Percentiles rank a stretch among this genome's conserved stretches.
Evolutionary conservation across 2,329 filamentous ascomycete species (phyloP).

Genomic region (Trichoderma koningii): DNA sequence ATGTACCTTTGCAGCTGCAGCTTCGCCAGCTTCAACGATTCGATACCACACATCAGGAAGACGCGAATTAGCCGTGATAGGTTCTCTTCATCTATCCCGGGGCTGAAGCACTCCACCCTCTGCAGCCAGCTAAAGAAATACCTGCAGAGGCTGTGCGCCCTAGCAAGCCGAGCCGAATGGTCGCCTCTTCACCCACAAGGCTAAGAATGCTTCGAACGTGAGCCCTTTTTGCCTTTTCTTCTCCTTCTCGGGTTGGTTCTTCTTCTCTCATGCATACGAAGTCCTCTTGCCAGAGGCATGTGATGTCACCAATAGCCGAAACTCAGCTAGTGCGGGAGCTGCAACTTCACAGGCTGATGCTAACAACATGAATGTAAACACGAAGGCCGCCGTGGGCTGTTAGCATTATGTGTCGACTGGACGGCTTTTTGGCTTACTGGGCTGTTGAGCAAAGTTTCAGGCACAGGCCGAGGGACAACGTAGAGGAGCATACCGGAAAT

Average conservation of each 20-base stretch:
- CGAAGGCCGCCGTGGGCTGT: not conserved
- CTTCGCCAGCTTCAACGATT: not conserved
- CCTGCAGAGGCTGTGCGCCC: slow-evolving; percentile 22
- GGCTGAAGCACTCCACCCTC: not conserved
- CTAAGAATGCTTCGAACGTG: not conserved
- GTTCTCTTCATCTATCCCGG: not conserved
- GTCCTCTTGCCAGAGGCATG: not conserved
- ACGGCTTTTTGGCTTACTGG: not conserved
- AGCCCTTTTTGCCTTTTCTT: not conserved
- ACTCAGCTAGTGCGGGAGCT: not conserved
- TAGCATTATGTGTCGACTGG: not conserved
- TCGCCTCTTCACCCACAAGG: not conserved
- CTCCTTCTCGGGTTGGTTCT: not conserved
- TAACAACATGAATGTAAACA: not conserved
- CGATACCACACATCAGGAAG: not conserved
- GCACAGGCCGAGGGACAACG: slow-evolving; percentile 23
- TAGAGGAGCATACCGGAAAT: slow-evolving; percentile 3
- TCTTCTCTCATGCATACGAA: not conserved
- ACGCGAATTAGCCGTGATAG: not conserved
- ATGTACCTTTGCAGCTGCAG: not conserved
- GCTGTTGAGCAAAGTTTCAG: slow-evolving; percentile 20
- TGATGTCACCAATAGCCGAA: not conserved
- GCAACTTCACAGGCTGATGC: not conserved
- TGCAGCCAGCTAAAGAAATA: not conserved
- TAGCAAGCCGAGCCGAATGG: slow-evolving; percentile 15